Evolutionary conservation across 768 basidiomycete species (phyloP), one percentile per base, ranked within the genome.

Genomic region (Nidula microcarpa): DNA sequence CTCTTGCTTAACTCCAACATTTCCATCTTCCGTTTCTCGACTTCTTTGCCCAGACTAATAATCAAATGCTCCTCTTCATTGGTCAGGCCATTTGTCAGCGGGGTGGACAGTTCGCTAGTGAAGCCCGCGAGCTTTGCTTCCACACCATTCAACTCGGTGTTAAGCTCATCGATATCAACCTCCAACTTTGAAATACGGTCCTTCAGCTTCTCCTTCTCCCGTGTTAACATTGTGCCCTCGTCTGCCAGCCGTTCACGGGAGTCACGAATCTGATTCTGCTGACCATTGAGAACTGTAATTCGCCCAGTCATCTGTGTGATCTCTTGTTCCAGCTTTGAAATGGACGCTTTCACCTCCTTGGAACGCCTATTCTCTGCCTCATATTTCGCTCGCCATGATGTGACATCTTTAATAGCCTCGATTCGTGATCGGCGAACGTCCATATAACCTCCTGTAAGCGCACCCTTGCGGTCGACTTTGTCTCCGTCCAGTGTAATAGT

Each of bases 401-500:
- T 81, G 43, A 95, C 85, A 48, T 73, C 77, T 61, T 86, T 86
- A 67, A 96, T 87, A 0, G 83, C 89, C 60, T 98, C 95, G 51
- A 98, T 85, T 11, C 97, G 84, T 7, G 93, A 95, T 45, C 91
- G 79, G 9, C 91, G 84, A 23, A 94, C 77, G 66, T 98, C 97
- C 67, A 98, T 91, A 69, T 91, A 99, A 0, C 97, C 97, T 52
- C 97, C 97, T 0, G 95, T 98, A 47, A 99, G 71, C 1, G 95
- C 86, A 56, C 97, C 97, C 66, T 96, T 98, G 49, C 94, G 82
- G 66, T 99, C 97, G 50, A 96, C 94, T 64, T 93, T 94, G 76
- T 99, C 97, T 47, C 97, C 97, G 59, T 96, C 95, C 37, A 97
- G 81, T 1, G 97, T 99, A 68, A 98, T 98, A 17, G 94, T 94